Conservation (phyloP, 371 early-diverging fungal genomes). For the Mucor mucedo region DNA sequence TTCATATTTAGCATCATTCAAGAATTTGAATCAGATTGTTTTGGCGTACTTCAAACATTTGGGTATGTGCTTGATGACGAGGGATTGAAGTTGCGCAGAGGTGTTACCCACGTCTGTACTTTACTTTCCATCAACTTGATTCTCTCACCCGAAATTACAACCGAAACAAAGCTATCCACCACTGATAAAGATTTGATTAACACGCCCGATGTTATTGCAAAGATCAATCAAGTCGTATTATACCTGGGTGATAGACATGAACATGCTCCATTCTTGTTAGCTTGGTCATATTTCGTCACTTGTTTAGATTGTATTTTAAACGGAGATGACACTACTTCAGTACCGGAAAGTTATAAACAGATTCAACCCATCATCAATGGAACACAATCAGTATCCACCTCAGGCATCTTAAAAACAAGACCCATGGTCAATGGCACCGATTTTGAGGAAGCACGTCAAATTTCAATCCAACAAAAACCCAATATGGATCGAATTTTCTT, state of each 20-base stretch:
- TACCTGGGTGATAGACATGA: constrained; percentile 34
- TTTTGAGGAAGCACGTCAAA: background rate
- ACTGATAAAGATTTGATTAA: constrained; percentile 16
- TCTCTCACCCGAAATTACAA: constrained; percentile 9
- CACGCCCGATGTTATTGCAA: constrained; percentile 27
- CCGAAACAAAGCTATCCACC: constrained; percentile 13
- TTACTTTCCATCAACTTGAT: constrained; percentile 28
- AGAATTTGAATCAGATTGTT: constrained; percentile 48
- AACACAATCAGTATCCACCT: constrained; percentile 4
- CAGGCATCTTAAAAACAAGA: constrained; percentile 23
- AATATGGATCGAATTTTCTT: constrained; percentile 32
- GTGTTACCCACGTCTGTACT: constrained; percentile 30
- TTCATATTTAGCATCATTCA: constrained; percentile 32
- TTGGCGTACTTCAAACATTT: constrained; percentile 38
- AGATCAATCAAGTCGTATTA: constrained; percentile 36
- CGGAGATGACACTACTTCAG: constrained; percentile 1
- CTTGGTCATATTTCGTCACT: constrained; percentile 49
- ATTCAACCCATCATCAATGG: constrained; percentile 28
- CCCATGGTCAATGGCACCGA: constrained; percentile 20
- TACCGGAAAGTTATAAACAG: constrained; percentile 18
- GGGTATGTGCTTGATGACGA: constrained; percentile 41
- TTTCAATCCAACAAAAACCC: constrained; percentile 28
- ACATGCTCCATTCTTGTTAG: constrained; percentile 42
- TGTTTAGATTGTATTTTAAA: constrained; percentile 19
- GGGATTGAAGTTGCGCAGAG: constrained; percentile 27